Evolutionary conservation across 306 rosid genomes (phyloP), one percentile per base, ranked within the genome.

Genomic region (Quillaja saponaria): DNA sequence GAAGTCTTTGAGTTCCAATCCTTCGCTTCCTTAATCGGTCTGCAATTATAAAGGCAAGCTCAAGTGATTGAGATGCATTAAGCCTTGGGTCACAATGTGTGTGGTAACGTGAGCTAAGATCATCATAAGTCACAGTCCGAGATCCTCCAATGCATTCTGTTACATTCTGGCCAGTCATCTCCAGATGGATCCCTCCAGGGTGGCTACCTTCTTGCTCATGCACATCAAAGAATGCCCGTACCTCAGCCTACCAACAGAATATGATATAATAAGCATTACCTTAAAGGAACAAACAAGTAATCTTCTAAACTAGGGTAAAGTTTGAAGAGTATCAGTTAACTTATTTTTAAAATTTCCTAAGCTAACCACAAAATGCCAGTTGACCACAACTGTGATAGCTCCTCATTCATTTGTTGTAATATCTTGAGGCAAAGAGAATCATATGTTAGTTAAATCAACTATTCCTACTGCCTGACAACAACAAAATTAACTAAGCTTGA

Each of bases 101-200:
- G 85, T 83, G 95, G 74, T 86, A 86, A 7, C 95, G 78, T 3
- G 90, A 83, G 78, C 79, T 76, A 66, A 86, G 85, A 64, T 86
- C 95, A 13, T 86, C 95, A 2, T 73, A 81, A 31, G 90, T 86
- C 77, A 86, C 95, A 0, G 85, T 74, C 56, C 82, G 78, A 6
- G 95, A 86, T 51, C 90, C 95, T 68, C 95, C 95, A 20, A 83
- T 83, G 84, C 95, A 86, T 64, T 86, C 94, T 5, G 94, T 86
- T 21, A 86, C 95, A 44, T 86, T 86, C 80, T 86, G 95, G 35
- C 95, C 87, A 0, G 90, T 86, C 95, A 83, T 86, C 73, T 86
- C 95, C 16, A 86, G 61, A 62, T 86, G 95, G 19, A 86, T 58
- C n/a, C 95, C 95, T 50, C 95, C 95, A 0, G 94, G 75, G 20